These are phyloP conservation scores for Alternaria sp. DNA, from an alignment of 2,329 filamentous ascomycete species.

Conservation along the genomic window DNA sequence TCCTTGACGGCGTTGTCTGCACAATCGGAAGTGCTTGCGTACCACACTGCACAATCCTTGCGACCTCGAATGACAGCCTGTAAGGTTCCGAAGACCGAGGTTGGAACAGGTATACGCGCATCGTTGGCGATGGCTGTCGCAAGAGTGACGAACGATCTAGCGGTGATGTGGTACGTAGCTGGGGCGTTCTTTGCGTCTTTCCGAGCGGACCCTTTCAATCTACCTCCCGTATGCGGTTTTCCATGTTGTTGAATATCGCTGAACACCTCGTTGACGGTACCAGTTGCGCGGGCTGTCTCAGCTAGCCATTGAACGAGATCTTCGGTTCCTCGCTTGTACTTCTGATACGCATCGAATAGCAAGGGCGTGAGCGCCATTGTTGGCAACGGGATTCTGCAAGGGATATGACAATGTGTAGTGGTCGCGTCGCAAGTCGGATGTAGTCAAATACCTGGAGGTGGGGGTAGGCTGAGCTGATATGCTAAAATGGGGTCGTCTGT, in stretches of 20 bases:
- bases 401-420: neutral
- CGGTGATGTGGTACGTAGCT: neutral
- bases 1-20: neutral
- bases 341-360: neutral
- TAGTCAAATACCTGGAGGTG: neutral
- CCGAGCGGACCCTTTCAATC: neutral
- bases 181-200: neutral
- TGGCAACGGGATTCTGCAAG: neutral
- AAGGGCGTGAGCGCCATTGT: neutral
- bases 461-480: too few species aligned
- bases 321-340: neutral
- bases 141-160: neutral
- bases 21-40: neutral
- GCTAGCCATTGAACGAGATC: neutral
- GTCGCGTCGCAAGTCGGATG: neutral
- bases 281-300: neutral
- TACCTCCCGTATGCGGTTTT: neutral
- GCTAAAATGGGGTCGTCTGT: neutral
- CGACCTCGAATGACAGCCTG: neutral
- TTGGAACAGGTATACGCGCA: neutral
- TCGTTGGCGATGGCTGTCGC: neutral
- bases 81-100: neutral
- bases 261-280: neutral
- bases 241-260: neutral
- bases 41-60: neutral